Base-by-base conservation (phyloP, 768 basidiomycete genomes). In the Sporobolomyces roseus region DNA sequence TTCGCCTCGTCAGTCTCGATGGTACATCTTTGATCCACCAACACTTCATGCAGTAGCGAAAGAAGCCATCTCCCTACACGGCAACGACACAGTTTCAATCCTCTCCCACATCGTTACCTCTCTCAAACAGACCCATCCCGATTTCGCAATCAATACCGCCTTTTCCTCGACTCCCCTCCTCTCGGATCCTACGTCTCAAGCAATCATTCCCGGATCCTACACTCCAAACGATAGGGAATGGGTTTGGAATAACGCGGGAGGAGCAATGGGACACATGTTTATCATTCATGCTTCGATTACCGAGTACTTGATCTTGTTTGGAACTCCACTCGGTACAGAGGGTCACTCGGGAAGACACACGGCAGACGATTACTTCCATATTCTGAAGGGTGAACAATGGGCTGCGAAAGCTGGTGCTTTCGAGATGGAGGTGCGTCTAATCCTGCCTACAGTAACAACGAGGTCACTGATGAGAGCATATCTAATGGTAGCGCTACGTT, bases 361-460 rank as follows among this genome's bases (percentile, higher is more conserved):
- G 2, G 93, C 93, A 2, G 96, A 99, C 77, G 96, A 99, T 78
- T 98, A 97, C 79, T 99, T 98, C 82, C 86, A 96, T 77, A 97
- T 99, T 76, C 82, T 99, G 36, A 81, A 85, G 56, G 96, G 94
- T 1, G 92, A 94, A 79, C 91, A 99, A 78, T 94, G 91, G 87
- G 94, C 93, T 0, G 96, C 91, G 78, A 77, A 62, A 30, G 87
- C 94, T 0, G 93, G 93, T 33, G 83, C 83, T 8, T 81, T 97
- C 30, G 86, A 88, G 74, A 89, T 85, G 84, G 92, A 97, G 84
- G 80, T 84, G 54, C 33, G 78, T 77, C 10, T 27, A 12, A 30
- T n/a, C n/a, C n/a, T n/a, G n/a, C n/a, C n/a, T n/a, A n/a, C n/a
- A n/a, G n/a, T n/a, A n/a, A 16, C 23, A 35, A n/a, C 17, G 10